Base-by-base conservation (phyloP, 2,329 filamentous ascomycete genomes). In the Xylariaceae sp. region DNA sequence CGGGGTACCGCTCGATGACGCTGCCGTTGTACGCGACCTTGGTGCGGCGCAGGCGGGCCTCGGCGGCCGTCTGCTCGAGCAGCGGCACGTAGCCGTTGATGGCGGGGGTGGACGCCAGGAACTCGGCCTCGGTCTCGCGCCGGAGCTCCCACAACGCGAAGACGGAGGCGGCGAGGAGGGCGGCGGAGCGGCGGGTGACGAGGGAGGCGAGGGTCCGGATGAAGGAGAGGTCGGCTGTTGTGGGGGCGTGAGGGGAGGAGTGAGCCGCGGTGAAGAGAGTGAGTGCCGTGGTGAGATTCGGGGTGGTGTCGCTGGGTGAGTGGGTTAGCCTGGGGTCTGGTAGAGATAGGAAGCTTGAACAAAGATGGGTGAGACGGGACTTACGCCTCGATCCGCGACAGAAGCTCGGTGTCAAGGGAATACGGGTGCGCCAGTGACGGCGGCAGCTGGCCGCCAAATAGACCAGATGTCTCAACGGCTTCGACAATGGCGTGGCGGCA, bases 1-100 rank as follows among this genome's bases (percentile, higher is more conserved):
- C 68, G 0, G 87, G 85, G 56, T 90, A 91, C 53, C 83, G 82
- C 63, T 90, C 85, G 38, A 90, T 81, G 37, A 91, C 85, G 19
- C 82, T 85, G 34, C 87, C 87, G 56, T 88, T 89, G 64, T 84
- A 90, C 3, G 84, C 84, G n/a, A 91, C 78, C 2, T 77, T 73
- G 3, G 78, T 81, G 42, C 7, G 74, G 57, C 22, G 59, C 53
- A 4, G 73, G 55, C 33, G 67, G 61, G 30, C 49, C 50, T 81
- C 78, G 1, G 76, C 66, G 28, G 74, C 72, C 9, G 57, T 48
- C 38, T 70, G 68, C 16, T 45, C 43, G 26, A 61, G 47, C 13
- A 38, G 37, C 2, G 32, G 9, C 38, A 34, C 2, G 43, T 36
- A 1, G 40, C 32, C 24, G 38, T 26, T 28, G 36, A 28, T 12